Evolutionary conservation across 2,329 filamentous ascomycete species (phyloP).

Genomic region (Penicillium sp.): DNA sequence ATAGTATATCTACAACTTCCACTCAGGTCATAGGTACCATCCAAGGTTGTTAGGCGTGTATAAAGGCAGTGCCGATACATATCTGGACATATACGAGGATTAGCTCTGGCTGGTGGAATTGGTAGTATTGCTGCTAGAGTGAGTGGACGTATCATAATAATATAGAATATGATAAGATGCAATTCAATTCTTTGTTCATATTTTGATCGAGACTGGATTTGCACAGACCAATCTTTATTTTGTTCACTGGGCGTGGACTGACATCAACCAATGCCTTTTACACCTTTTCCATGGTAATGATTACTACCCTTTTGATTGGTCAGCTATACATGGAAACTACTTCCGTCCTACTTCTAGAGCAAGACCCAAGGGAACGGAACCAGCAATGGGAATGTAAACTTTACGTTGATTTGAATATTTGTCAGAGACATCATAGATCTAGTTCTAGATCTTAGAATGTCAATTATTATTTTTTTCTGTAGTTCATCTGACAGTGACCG

Average conservation of each 20-base stretch:
- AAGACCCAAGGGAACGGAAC: background rate
- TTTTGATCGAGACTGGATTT: background rate
- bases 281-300: background rate
- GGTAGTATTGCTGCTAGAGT: too few species aligned
- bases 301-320: background rate
- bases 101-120: too few species aligned
- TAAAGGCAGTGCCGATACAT: too few species aligned
- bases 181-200: background rate
- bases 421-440: background rate
- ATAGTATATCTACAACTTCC: too few species aligned
- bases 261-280: too few species aligned
- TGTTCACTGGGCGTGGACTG: background rate
- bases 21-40: too few species aligned
- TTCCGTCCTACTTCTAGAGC: background rate
- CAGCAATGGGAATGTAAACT: background rate
- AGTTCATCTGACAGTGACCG: background rate
- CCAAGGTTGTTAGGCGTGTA: too few species aligned
- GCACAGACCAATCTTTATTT: conserved; percentile 6
- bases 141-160: background rate
- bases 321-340: background rate
- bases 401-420: background rate
- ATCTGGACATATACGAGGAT: too few species aligned
- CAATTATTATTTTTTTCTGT: background rate
- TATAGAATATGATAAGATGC: too few species aligned
- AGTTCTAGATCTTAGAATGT: background rate